Evolutionary conservation across 495 filamentous ascomycete species (phyloP), one percentile per base, ranked within the genome.

Genomic region (Aspergillus ostianus): DNA sequence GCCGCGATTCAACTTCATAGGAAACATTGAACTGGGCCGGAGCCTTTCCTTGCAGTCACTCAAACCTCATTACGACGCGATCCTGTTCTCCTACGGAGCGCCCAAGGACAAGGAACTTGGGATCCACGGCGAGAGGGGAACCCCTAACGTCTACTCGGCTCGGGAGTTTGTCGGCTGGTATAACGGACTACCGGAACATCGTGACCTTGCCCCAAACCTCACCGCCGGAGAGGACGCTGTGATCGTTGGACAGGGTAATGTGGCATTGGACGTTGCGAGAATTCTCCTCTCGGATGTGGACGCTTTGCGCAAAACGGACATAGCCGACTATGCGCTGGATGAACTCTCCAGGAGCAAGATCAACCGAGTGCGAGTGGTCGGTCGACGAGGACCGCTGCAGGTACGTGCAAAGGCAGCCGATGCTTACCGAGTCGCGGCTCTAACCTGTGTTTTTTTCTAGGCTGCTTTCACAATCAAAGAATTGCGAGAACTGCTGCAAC

Each of bases 161-260:
- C 84, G 94, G 7, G 89, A 91, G 52, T 98, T 98, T 72, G 95
- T 98, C 6, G 94, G 93, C 17, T 98, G 94, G 94, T 98, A 98
- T 73, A 98, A 98, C 68, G 93, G 95, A 18, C 81, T 96, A 0
- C 95, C 94, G 0, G 89, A 96, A 66, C 89, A 90, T 69, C 83
- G 89, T 23, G 71, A 84, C 63, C 74, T 97, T n/a, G 78, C 80
- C 13, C 94, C 93, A 1, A 84, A 91, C 66, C 83, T 98, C 15
- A 84, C 84, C 2, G 76, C 80, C 8, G 91, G 90, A 2, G 92
- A 97, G 49, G 84, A 93, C 64, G 95, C 91, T 4, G 85, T 96
- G 18, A 82, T 98, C 46, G 87, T 98, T 58, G 94, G 94, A 2
- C 92, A 98, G 67, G 94, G 94, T 0, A 98, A 98, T 71, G 94